These are phyloP conservation scores for Alternaria novae-zelandiae DNA, from an alignment of 2,329 filamentous ascomycete genomes.

Conservation along the genomic window DNA sequence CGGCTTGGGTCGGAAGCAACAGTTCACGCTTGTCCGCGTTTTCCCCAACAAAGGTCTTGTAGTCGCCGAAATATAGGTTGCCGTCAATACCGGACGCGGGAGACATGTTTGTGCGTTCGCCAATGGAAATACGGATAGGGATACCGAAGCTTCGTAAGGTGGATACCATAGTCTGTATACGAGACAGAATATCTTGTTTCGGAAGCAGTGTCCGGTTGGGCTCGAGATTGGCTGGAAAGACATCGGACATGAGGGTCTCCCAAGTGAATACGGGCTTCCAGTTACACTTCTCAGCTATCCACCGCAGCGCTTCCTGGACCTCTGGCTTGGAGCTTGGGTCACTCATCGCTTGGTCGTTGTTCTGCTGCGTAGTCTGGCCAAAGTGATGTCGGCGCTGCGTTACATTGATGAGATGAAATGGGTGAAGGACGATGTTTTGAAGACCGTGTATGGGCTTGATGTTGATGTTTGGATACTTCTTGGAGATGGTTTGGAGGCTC, in stretches of 20 bases:
- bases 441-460: slow-evolving; percentile 38
- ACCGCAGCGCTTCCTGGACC: slow-evolving; percentile 42
- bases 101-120: slow-evolving; percentile 35
- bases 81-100: slow-evolving; percentile 40
- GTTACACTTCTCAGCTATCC: slow-evolving; percentile 39
- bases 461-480: slow-evolving; percentile 42
- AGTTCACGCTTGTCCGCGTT: slow-evolving; percentile 32
- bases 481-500: slow-evolving; percentile 37
- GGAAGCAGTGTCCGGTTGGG: slow-evolving; percentile 35
- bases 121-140: slow-evolving; percentile 44
- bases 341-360: slow-evolving; percentile 15
- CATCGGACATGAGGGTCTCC: slow-evolving; percentile 47
- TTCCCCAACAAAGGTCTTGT: slow-evolving; percentile 39
- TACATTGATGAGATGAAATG: slow-evolving; percentile 46
- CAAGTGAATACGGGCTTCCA: slow-evolving; percentile 45
- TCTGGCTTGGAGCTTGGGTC: slow-evolving; percentile 40
- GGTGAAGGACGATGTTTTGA: slow-evolving; percentile 39
- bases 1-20: slow-evolving; percentile 40
- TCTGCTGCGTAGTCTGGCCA: slow-evolving; percentile 17
- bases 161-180: slow-evolving; percentile 40
- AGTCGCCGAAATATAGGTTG: slow-evolving; percentile 45
- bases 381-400: slow-evolving; percentile 38
- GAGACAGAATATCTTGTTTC: slow-evolving; percentile 39
- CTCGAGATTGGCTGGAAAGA: slow-evolving; percentile 45
- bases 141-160: slow-evolving; percentile 37